phyloP scores from a whole-genome alignment of 768 basidiomycete genomes.

The Rhizopogon sp. region DNA sequence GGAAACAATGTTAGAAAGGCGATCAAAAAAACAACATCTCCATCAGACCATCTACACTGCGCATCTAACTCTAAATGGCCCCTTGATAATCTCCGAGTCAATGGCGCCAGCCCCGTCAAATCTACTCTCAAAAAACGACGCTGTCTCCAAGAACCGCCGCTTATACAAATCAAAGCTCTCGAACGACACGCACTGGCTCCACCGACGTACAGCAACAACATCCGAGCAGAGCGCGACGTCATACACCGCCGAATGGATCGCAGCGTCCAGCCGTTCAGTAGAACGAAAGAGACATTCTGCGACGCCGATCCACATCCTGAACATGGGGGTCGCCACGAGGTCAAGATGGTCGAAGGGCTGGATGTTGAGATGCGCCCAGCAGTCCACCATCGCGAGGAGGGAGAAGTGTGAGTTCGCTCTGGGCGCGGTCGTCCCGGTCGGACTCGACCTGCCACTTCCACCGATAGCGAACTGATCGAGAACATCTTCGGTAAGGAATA shows the following conservation, averaged over 20 bases:
- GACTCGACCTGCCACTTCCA: slow-evolving; percentile 15
- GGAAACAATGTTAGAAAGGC: too few relatives aligned
- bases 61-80: slow-evolving; percentile 58
- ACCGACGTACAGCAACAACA: slow-evolving; percentile 88
- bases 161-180: slow-evolving; percentile 88
- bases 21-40: not conserved
- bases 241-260: slow-evolving; percentile 69
- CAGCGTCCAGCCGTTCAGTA: slow-evolving; percentile 40
- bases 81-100: slow-evolving; percentile 88
- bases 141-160: slow-evolving; percentile 73
- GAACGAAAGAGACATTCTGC: too few relatives aligned
- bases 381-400: slow-evolving; percentile 97
- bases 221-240: slow-evolving; percentile 81
- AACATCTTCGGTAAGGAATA: slow-evolving; percentile 79
- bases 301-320: too few relatives aligned
- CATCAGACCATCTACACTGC: too few relatives aligned
- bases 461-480: slow-evolving; percentile 90
- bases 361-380: slow-evolving; percentile 86
- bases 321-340: too few relatives aligned
- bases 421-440: slow-evolving; percentile 10
- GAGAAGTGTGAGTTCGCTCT: slow-evolving; percentile 85
- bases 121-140: slow-evolving; percentile 76
- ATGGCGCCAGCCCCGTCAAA: slow-evolving; percentile 84
- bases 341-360: slow-evolving; percentile 73
- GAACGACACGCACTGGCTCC: slow-evolving; percentile 96